Percentiles rank a stretch among this genome's conserved stretches.
phyloP scores from a whole-genome alignment of 805 yeast genomes.

The Metschnikowia lachancei region DNA sequence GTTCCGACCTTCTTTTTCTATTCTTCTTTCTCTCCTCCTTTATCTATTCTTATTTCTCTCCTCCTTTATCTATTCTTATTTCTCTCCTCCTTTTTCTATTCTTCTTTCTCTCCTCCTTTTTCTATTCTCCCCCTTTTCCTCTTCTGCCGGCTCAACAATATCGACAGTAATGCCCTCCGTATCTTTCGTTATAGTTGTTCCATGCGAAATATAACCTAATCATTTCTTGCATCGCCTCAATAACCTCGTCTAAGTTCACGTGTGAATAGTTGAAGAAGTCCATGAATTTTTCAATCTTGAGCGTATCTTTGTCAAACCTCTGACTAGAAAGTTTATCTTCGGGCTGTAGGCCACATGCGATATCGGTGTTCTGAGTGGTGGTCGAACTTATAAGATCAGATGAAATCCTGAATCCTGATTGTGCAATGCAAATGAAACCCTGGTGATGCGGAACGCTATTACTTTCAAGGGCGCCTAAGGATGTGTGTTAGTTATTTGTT shows the following conservation, averaged over 20 bases:
- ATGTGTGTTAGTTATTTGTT: too few relatives aligned
- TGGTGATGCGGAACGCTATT: too few relatives aligned
- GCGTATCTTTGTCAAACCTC: conserved; percentile 36
- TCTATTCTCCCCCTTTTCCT: not conserved
- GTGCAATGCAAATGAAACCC: too few relatives aligned
- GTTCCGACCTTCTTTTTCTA: too few relatives aligned
- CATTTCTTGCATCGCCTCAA: conserved; percentile 81
- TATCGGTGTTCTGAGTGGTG: conserved; percentile 2
- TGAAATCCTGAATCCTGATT: too few relatives aligned
- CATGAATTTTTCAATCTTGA: conserved; percentile 54
- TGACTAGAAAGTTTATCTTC: conserved; percentile 24
- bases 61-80: too few relatives aligned
- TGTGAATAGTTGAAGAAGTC: conserved; percentile 72
- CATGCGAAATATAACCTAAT: conserved; percentile 79
- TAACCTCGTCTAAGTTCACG: conserved; percentile 71
- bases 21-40: too few relatives aligned
- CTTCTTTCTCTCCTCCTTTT: not conserved
- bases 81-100: too few relatives aligned
- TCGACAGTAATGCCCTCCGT: conserved; percentile 46
- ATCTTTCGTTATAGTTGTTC: conserved; percentile 80
- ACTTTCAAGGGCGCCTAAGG: too few relatives aligned
- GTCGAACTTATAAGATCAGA: conserved; percentile 35
- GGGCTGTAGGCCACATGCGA: conserved; percentile 5
- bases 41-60: too few relatives aligned
- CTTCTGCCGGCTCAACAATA: conserved; percentile 32